phyloP scores from a whole-genome alignment of 805 yeast species.

The Saccharomycopsis selenospora region DNA sequence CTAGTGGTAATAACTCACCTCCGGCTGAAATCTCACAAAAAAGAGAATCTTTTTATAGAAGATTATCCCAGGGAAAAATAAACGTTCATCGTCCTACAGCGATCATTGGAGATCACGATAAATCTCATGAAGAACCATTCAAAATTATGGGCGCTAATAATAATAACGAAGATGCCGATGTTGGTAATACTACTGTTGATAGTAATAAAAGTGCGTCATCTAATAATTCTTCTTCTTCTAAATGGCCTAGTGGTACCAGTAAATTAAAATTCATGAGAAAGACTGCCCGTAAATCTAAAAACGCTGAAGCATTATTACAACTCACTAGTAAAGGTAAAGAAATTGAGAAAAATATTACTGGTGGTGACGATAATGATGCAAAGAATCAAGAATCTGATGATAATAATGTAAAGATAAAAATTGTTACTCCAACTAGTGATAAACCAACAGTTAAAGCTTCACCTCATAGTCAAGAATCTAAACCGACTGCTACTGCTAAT shows the following conservation, averaged over 20 bases:
- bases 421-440: no score
- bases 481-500: no score
- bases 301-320: neutral
- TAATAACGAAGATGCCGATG: no score
- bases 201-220: neutral
- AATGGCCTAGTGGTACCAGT: neutral
- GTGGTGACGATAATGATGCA: neutral
- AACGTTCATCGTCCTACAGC: no score
- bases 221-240: neutral
- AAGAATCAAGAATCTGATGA: neutral
- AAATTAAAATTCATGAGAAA: neutral
- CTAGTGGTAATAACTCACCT: no score
- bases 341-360: constrained; percentile 1
- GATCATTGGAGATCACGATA: no score
- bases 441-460: neutral
- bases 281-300: neutral
- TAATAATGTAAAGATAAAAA: no score
- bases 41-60: neutral
- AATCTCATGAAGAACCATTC: no score
- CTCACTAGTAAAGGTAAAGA: no score
- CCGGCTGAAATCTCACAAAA: neutral
- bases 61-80: neutral
- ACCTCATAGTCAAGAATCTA: neutral
- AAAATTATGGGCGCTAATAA: no score
- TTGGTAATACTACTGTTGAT: no score